Evolutionary conservation across 805 yeast genomes (phyloP), one percentile per base, ranked within the genome.

Genomic region (Trichomonascus vanleenenianus): DNA sequence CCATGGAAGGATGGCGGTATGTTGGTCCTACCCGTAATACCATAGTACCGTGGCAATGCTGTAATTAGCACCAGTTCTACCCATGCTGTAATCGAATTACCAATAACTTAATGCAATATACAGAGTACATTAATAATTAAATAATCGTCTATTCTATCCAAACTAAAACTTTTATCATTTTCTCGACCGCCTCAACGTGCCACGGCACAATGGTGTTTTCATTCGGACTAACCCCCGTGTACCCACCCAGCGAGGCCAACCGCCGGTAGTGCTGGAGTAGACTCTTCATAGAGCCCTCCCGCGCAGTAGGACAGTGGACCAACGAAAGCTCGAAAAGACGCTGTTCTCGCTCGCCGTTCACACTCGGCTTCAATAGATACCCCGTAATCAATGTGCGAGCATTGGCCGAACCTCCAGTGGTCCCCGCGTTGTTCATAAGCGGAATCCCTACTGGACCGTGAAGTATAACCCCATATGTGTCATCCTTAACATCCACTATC

Each of bases 151-250:
- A 19, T 20, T 39, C 45, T 14, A 41, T 22, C 35, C 18, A 38
- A 30, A 15, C 38, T 33, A 52, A 35, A 9, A 48, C 42, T 20
- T 47, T 45, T 3, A 44, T 39, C 50, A 50, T 50, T 47, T 64
- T 65, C 14, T 52, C 57, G 0, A 59, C 63, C 2, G 67, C 70
- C 35, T 52, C 57, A 3, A 66, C 56, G 47, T 68, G 72, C 71
- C 71, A 66, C 2, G 72, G 72, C 19, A 60, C 39, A 2, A 66
- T 51, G 0, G 62, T 56, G 14, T 52, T 50, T 30, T 56, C 49
- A 0, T 56, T 45, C 20, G 56, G 51, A 10, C 52, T 39, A 3
- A 67, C 66, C 2, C 72, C 72, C 1, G 58, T 51, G 35, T 51
- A 47, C 30, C 61, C 63, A 2, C 66, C 62, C 25, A 62, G 48